Percentiles rank a stretch among this genome's conserved stretches.
Evolutionary conservation across 495 filamentous ascomycete genomes (phyloP).

Genomic region (Podospora didyma): DNA sequence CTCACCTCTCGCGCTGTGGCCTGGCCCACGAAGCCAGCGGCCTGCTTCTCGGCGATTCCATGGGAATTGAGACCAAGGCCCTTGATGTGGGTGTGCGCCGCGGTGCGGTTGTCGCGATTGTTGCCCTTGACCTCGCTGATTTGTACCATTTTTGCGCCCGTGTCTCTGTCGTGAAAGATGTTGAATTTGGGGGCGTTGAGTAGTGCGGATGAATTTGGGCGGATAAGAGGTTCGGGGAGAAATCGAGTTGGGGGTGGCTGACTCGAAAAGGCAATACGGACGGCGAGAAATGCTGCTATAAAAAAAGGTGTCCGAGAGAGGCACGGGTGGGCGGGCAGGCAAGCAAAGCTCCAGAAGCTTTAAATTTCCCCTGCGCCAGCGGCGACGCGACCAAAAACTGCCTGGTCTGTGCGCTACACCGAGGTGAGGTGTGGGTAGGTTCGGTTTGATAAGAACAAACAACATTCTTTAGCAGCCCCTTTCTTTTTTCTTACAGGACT

Average conservation of each 20-base stretch:
- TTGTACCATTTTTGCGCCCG: conserved; percentile 63
- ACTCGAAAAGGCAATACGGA: not conserved
- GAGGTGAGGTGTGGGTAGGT: not conserved
- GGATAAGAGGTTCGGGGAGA: not conserved
- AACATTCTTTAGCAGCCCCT: no score
- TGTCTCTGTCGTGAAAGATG: not conserved
- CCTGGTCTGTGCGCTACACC: conserved; percentile 14
- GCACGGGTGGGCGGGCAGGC: not conserved
- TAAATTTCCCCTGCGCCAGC: conserved; percentile 18
- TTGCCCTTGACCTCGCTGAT: conserved; percentile 96
- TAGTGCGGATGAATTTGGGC: no score
- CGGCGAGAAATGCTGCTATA: not conserved
- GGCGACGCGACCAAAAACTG: conserved; percentile 1
- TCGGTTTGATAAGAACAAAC: no score
- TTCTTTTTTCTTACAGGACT: no score
- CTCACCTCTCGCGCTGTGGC: conserved; percentile 72
- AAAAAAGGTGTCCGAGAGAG: not conserved
- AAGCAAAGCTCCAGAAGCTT: conserved; percentile 21
- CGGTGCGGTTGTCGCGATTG: conserved; percentile 90
- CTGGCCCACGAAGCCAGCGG: conserved; percentile 87
- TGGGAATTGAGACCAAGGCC: conserved; percentile 79
- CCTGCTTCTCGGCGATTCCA: conserved; percentile 72
- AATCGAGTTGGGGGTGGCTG: no score
- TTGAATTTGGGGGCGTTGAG: no score
- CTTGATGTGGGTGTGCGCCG: conserved; percentile 95